Base-by-base conservation (phyloP, 768 basidiomycete genomes). In the Boletus coccyginus region DNA sequence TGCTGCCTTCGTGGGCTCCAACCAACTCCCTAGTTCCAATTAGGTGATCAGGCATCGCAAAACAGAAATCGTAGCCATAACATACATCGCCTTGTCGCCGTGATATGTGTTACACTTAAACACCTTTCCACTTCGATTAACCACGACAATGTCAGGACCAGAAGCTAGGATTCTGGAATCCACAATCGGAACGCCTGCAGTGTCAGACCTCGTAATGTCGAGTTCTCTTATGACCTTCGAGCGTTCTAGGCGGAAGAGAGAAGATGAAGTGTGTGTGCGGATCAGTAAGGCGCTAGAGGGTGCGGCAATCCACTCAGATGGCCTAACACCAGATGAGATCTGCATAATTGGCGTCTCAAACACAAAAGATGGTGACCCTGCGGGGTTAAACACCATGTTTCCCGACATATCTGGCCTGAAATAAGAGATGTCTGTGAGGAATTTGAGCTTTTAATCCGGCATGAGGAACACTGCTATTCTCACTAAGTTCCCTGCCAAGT, bases 261-360 rank as follows among this genome's bases (percentile, higher is more conserved):
- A 76, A 3, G 77, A 77, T 4, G 75, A 70, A 4, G 77, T 73
- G 54, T 77, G 73, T 14, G 81, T 84, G 35, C 84, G 81, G 42
- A 83, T 68, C 24, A 77, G 49, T 13, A 77, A 55, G 17, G 57
- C 5, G 39, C 61, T 66, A 24, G 55, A 63, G 16, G 59, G 52
- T 16, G 49, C 31, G 14, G 57, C 45, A 44, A 33, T 55, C 66
- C 57, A 52, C 36, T 60, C 49, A 32, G 59, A 50, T 44, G 64
- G 49, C 38, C 32, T 19, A 43, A 64, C 60, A 4, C 77, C 73
- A n/a, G 77, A 64, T 7, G 72, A 68, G 46, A 91, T 73, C 60
- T 92, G 90, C 50, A 77, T 76, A 50, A 92, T 88, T 13, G 90
- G 88, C 3, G 88, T 89, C 19, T 79, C 70, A 57, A 89, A 90